Percentiles rank a stretch among this genome's conserved stretches.
Evolutionary conservation across 1,284 basidiomycete species (phyloP).

Genomic region (Phellopilus nigrolimitatus): DNA sequence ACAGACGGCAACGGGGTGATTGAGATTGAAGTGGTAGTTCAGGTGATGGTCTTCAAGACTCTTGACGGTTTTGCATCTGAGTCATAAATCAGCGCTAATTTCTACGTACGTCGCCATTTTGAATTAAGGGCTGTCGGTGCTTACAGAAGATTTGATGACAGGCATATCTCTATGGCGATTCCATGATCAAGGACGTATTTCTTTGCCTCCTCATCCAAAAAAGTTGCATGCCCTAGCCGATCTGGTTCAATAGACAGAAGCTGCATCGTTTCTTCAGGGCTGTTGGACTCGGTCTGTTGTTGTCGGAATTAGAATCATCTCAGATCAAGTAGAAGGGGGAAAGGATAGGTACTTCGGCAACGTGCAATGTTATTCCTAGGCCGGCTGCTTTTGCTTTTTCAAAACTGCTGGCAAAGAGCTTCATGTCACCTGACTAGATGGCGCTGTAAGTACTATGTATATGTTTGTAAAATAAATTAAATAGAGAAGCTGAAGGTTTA

Average conservation of each 20-base stretch:
- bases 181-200: conserved; percentile 51
- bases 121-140: no score
- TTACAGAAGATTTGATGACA: conserved; percentile 75
- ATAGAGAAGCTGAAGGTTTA: conserved; percentile 26
- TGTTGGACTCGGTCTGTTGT: conserved; percentile 52
- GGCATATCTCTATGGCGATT: conserved; percentile 74
- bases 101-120: background rate
- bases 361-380: conserved; percentile 69
- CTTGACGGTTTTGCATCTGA: conserved; percentile 64
- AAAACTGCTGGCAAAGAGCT: conserved; percentile 49
- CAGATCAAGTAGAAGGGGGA: background rate
- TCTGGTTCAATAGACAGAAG: conserved; percentile 62
- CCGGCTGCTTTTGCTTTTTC: conserved; percentile 51
- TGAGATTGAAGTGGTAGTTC: conserved; percentile 52
- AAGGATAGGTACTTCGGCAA: conserved; percentile 59
- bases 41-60: conserved; percentile 69
- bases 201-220: conserved; percentile 59
- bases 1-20: conserved; percentile 71
- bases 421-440: conserved; percentile 49
- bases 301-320: background rate
- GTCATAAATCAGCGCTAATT: background rate
- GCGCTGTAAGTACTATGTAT: conserved; percentile 2
- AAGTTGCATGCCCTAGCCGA: conserved; percentile 79
- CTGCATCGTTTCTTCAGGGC: conserved; percentile 53
- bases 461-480: background rate